Percentiles rank a stretch among this genome's conserved stretches.
Conservation (phyloP, 208 protist genomes). For the Crithidia mellificae region DNA sequence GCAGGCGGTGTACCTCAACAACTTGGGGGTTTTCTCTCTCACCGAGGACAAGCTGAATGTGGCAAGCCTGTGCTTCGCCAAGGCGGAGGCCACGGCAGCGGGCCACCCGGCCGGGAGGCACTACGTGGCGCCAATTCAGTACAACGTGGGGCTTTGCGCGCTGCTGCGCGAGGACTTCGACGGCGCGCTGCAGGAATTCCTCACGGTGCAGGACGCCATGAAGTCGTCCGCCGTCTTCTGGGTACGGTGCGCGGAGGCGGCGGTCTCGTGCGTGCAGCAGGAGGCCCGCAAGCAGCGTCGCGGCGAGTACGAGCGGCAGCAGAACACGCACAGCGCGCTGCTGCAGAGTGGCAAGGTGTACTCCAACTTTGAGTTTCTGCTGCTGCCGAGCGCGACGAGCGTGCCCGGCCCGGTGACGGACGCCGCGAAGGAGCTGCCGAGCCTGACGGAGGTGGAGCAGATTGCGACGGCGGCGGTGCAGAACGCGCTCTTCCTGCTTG, state of each 20-base stretch:
- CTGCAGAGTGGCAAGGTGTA: constrained; percentile 72
- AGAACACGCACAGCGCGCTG: constrained; percentile 59
- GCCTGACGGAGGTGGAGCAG: constrained; percentile 43
- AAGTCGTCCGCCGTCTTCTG: constrained; percentile 77
- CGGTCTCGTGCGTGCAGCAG: constrained; percentile 59
- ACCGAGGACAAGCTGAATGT: constrained; percentile 75
- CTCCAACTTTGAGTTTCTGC: constrained; percentile 80
- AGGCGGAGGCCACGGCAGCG: constrained; percentile 59
- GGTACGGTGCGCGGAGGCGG: constrained; percentile 82
- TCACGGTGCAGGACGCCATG: constrained; percentile 79
- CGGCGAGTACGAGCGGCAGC: constrained; percentile 76
- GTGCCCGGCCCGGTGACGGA: constrained; percentile 47
- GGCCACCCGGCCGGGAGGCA: constrained; percentile 36
- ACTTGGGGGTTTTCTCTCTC: constrained; percentile 83
- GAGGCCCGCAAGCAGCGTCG: constrained; percentile 35
- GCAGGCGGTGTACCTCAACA: constrained; percentile 82
- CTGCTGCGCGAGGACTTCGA: constrained; percentile 78
- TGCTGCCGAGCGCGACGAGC: constrained; percentile 67
- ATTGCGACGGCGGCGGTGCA: constrained; percentile 63
- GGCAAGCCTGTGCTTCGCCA: constrained; percentile 82
- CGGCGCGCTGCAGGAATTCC: constrained; percentile 67
- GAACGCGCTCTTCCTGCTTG: constrained; percentile 82
- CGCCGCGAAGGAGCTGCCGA: constrained; percentile 28
- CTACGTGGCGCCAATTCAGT: constrained; percentile 57
- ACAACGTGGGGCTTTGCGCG: constrained; percentile 87